These are phyloP conservation scores for Thalassia testudinum DNA, from an alignment of 116 monocot species.

Conservation along the genomic window DNA sequence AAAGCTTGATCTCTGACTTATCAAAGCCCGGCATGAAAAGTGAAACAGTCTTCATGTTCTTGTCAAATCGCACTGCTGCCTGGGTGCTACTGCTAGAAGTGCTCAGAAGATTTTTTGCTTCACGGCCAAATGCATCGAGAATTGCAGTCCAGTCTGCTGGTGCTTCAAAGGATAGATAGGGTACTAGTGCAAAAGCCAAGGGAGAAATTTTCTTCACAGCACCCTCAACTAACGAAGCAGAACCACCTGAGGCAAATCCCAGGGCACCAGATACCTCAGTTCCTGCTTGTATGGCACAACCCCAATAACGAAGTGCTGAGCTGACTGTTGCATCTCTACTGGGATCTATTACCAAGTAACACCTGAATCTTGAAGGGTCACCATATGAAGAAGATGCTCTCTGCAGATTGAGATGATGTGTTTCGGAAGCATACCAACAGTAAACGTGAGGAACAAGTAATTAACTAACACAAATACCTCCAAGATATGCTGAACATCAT, in stretches of 20 bases:
- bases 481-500: conserved; percentile 45
- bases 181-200: conserved; percentile 39
- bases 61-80: conserved; percentile 57
- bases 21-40: conserved; percentile 95
- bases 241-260: conserved; percentile 34
- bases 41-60: conserved; percentile 36
- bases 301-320: conserved; percentile 81
- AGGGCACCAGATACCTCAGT: conserved; percentile 55
- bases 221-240: conserved; percentile 11
- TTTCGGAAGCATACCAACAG: not conserved
- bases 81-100: conserved; percentile 10
- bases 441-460: not conserved
- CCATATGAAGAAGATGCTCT: conserved; percentile 30
- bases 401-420: conserved; percentile 20
- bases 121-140: conserved; percentile 17
- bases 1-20: conserved; percentile 82
- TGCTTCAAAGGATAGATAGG: conserved; percentile 30
- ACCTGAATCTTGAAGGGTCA: conserved; percentile 59
- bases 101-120: conserved; percentile 33
- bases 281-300: conserved; percentile 94
- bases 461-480: conserved; percentile 27
- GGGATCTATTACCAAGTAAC: conserved; percentile 72
- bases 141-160: conserved; percentile 33
- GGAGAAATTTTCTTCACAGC: conserved; percentile 51
- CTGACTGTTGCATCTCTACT: conserved; percentile 24